A percentile compares a stretch with the other conserved stretches of the same genome.
These are phyloP conservation scores for Jasminum sambac DNA, from an alignment of 257 asterid genomes.

Conservation along the genomic window DNA sequence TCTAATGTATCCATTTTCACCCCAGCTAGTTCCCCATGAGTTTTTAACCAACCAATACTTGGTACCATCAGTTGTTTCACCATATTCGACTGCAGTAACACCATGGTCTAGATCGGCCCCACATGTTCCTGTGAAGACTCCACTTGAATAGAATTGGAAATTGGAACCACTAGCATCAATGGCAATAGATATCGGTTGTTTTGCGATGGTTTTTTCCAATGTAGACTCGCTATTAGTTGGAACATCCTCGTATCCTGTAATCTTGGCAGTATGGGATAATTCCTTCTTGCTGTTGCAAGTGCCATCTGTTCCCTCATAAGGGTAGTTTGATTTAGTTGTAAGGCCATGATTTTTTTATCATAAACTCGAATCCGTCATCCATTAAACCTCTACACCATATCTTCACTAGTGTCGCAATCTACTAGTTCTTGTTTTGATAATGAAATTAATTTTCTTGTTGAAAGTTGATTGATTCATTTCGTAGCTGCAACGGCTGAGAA, in stretches of 20 bases:
- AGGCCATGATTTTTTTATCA: slow-evolving; percentile 28
- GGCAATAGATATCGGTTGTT: slow-evolving; percentile 34
- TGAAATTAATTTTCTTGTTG: slow-evolving; percentile 15
- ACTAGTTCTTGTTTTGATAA: slow-evolving; percentile 27
- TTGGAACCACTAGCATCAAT: slow-evolving; percentile 23
- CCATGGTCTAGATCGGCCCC: slow-evolving; percentile 29
- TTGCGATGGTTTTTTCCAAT: slow-evolving; percentile 25
- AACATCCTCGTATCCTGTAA: slow-evolving; percentile 27
- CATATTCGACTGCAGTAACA: slow-evolving; percentile 35
- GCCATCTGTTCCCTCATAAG: background rate
- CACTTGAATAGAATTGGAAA: slow-evolving; percentile 33
- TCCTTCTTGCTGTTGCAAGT: slow-evolving; percentile 19
- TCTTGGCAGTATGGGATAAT: slow-evolving; percentile 20
- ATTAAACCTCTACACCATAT: slow-evolving; percentile 21
- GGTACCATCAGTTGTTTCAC: slow-evolving; percentile 16
- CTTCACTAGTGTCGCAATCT: slow-evolving; percentile 18
- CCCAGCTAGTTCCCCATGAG: slow-evolving; percentile 41
- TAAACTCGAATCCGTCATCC: slow-evolving; percentile 31
- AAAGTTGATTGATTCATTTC: slow-evolving; percentile 24
- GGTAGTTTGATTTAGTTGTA: slow-evolving; percentile 26
- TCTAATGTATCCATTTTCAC: slow-evolving; percentile 39
- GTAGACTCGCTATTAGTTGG: slow-evolving; percentile 27
- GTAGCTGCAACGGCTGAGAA: slow-evolving; percentile 28
- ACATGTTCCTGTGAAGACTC: slow-evolving; percentile 32
- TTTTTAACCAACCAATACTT: slow-evolving; percentile 41